Base-by-base conservation (phyloP, 2,329 filamentous ascomycete species). In the Phaeosphaeriaceae sp. region DNA sequence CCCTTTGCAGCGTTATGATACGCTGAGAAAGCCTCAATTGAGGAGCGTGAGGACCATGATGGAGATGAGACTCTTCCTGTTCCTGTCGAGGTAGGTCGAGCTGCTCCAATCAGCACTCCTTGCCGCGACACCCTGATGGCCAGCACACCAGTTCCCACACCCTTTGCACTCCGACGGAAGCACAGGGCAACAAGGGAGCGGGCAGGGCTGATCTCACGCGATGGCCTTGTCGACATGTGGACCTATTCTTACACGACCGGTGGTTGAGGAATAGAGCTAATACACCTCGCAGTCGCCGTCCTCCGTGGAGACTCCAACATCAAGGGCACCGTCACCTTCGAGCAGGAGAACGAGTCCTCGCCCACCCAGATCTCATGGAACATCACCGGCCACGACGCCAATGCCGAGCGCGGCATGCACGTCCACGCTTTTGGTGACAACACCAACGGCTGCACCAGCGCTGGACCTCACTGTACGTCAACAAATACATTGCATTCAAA, bases 401-500 rank as follows among this genome's bases (percentile, higher is more conserved):
- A 96, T 81, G 93, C 95, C 78, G 88, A 96, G 89, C 94, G 95
- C 83, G 95, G 92, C 82, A 93, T 98, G 87, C 95, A 99, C 87
- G 89, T 99, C 78, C 95, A 99, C 86, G 92, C 95, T 81, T 99
- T 97, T 77, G 95, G 95, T 80, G 95, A 98, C 88, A 98, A 98
- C 88, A 98, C 95, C 86, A 99, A 99, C 84, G 95, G 95, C 81
- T 99, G 95, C 91, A 98, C 94, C 69, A 96, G 91, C 69, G 95
- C 95, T 69, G 95, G 95, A 54, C 94, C 95, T 82, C 95, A 99
- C 86, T 99, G 93, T 96, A 85, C 79, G 91, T 57, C 27, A 17
- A 10, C 2, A 19, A 17, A 49, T 44, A 24, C 46, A 17, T n/a
- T 15, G 9, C 25, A 27, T 27, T 27, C n/a, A n/a, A n/a, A n/a